phyloP scores from a whole-genome alignment of 2,329 filamentous ascomycete genomes.

The Ophioceras dolichostomum region DNA sequence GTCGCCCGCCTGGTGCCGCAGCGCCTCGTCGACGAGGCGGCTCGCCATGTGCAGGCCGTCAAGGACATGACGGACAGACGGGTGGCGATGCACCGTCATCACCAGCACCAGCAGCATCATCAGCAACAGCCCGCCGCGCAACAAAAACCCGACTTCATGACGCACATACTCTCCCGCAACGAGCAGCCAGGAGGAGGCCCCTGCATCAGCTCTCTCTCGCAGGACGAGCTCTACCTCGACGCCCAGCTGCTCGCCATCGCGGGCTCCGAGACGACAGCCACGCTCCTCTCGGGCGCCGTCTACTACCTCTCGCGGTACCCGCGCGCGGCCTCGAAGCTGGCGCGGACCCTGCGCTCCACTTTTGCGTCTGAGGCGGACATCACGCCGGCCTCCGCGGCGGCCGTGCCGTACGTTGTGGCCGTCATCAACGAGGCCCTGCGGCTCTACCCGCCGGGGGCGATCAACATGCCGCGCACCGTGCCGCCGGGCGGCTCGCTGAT shows the following conservation, averaged over 20 bases:
- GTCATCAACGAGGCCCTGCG: conserved; percentile 8
- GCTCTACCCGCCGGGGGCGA: neutral
- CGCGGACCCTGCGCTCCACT: conserved; percentile 13
- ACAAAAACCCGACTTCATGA: conserved; percentile 9
- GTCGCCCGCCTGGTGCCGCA: neutral
- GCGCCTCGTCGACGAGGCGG: neutral
- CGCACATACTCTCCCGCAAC: conserved; percentile 6
- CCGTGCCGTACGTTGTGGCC: conserved; percentile 7
- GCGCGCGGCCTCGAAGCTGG: conserved; percentile 9
- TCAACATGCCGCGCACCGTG: conserved; percentile 14
- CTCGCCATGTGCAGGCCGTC: neutral
- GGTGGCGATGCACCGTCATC: conserved; percentile 1
- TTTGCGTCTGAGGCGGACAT: conserved; percentile 16
- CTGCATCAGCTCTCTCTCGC: conserved; percentile 4
- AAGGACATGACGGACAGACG: conserved; percentile 1
- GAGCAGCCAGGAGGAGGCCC: conserved; percentile 4
- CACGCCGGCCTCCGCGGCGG: conserved; percentile 2
- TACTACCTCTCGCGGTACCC: conserved; percentile 16
- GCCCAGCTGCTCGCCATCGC: conserved; percentile 13
- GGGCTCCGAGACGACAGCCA: conserved; percentile 35
- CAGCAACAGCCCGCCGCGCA: neutral
- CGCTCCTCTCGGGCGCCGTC: conserved; percentile 18
- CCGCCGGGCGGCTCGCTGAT: conserved; percentile 17
- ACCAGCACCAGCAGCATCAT: too few relatives aligned
- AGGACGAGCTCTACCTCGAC: conserved; percentile 1